phyloP scores from a whole-genome alignment of 2,329 filamentous ascomycete genomes.

The Fusarium udum region DNA sequence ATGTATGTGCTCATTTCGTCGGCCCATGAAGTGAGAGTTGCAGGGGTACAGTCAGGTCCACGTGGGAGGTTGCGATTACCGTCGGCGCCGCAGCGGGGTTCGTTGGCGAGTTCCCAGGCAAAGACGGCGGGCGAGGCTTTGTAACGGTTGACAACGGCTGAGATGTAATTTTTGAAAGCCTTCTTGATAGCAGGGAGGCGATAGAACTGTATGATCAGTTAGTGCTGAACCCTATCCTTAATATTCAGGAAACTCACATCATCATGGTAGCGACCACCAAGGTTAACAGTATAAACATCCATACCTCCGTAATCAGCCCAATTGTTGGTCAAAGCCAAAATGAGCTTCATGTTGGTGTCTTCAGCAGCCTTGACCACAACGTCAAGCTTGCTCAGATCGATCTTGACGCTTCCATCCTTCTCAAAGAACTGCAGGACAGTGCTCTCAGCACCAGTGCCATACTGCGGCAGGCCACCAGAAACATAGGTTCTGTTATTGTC shows the following conservation, averaged over 20 bases:
- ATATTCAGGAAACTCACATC: slow-evolving; percentile 6
- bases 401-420: slow-evolving; percentile 23
- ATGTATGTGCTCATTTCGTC: slow-evolving; percentile 64
- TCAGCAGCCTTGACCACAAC: slow-evolving; percentile 51
- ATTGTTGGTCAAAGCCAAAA: slow-evolving; percentile 65
- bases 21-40: slow-evolving; percentile 58
- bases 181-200: slow-evolving; percentile 59
- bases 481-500: slow-evolving; percentile 21
- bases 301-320: slow-evolving; percentile 70
- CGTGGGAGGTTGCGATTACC: slow-evolving; percentile 56
- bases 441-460: slow-evolving; percentile 56
- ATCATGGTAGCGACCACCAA: slow-evolving; percentile 59
- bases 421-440: slow-evolving; percentile 50
- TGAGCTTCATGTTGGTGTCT: slow-evolving; percentile 60
- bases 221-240: background rate
- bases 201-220: slow-evolving; percentile 53
- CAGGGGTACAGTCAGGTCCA: slow-evolving; percentile 52
- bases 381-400: slow-evolving; percentile 19
- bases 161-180: slow-evolving; percentile 67
- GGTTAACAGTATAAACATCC: slow-evolving; percentile 66
- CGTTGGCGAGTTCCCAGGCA: slow-evolving; percentile 75
- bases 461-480: slow-evolving; percentile 53
- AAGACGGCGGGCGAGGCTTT: slow-evolving; percentile 67
- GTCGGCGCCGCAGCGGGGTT: slow-evolving; percentile 62
- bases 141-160: slow-evolving; percentile 67